Evolutionary conservation across 768 basidiomycete genomes (phyloP), one percentile per base, ranked within the genome.

Genomic region (Naganishia vishniacii): DNA sequence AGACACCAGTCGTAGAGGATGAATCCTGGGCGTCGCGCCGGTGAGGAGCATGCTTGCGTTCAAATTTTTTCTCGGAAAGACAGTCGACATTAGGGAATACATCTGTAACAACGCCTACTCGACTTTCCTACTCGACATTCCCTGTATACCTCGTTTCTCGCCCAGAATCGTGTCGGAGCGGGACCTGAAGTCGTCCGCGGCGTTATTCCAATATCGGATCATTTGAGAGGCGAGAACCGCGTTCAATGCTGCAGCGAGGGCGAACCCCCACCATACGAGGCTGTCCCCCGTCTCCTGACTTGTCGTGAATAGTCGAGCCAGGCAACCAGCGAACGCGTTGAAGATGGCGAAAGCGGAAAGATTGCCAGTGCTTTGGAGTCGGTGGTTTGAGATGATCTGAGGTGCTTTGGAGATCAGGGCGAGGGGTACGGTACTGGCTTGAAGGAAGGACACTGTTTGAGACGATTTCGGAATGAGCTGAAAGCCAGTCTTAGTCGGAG

Each of bases 231-330:
- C 92, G 13, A 98, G 79, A n/a, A 94, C 81, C 63, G 85, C 66
- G 77, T 99, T 99, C 11, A 98, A 81, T 6, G 85, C 47, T 0
- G 94, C 84, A 1, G 91, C 90, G 23, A 92, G 82, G 0, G 82
- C 84, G 76, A 92, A 98, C 28, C 91, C 89, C 26, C 88, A 87
- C 20, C 84, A 80, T 68, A 98, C 84, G 68, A 95, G 81, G 8
- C 75, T 69, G 76, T 98, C 95, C 56, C 86, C 84, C 62, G 95
- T 86, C 76, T 98, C 94, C 32, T 87, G 87, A 11, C 86, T 83
- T 13, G 91, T 97, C 7, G 95, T 99, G 81, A 92, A 98, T 16
- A 98, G 80, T 47, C 95, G 82, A 0, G 94, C 95, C 40, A 91
- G 80, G 77, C 92, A 95, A 25, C 95, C 94, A 0, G 81, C 82